Percentiles rank a stretch among this genome's conserved stretches.
Conservation (phyloP, 306 rosid species). For the Fagus crenata region DNA sequence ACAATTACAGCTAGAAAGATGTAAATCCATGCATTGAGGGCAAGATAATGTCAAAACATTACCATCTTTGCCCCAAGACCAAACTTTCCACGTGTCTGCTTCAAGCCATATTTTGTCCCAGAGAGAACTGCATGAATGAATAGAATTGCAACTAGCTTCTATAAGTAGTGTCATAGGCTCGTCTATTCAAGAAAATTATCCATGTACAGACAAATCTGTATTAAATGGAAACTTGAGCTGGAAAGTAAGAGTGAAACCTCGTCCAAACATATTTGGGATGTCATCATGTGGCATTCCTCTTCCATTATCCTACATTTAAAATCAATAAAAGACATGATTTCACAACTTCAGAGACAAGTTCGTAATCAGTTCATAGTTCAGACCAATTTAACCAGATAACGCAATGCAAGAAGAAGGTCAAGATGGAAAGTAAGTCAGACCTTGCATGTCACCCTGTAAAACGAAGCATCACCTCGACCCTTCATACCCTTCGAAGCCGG, state of each 20-base stretch:
- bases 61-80: conserved; percentile 99
- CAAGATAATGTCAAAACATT: conserved; percentile 23
- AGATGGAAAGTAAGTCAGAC: conserved; percentile 42
- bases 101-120: conserved; percentile 95
- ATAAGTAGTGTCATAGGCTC: conserved; percentile 5
- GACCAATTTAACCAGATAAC: conserved; percentile 15
- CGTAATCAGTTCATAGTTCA: background rate
- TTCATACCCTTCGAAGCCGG: conserved; percentile 58
- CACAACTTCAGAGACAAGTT: background rate
- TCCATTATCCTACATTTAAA: conserved; percentile 78
- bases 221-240: conserved; percentile 22
- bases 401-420: conserved; percentile 24
- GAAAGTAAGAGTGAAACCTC: conserved; percentile 58
- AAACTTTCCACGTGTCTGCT: conserved; percentile 95
- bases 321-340: conserved; percentile 22
- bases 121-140: conserved; percentile 67
- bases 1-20: conserved; percentile 6
- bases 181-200: conserved; percentile 4
- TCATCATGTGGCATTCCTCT: conserved; percentile 97
- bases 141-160: conserved; percentile 31
- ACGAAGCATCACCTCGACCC: conserved; percentile 94
- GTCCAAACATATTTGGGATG: conserved; percentile 99
- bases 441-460: conserved; percentile 92
- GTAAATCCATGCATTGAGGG: conserved; percentile 20
- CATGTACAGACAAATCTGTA: conserved; percentile 10